Conservation (phyloP, 768 basidiomycete genomes). For the Amanita thiersii region DNA sequence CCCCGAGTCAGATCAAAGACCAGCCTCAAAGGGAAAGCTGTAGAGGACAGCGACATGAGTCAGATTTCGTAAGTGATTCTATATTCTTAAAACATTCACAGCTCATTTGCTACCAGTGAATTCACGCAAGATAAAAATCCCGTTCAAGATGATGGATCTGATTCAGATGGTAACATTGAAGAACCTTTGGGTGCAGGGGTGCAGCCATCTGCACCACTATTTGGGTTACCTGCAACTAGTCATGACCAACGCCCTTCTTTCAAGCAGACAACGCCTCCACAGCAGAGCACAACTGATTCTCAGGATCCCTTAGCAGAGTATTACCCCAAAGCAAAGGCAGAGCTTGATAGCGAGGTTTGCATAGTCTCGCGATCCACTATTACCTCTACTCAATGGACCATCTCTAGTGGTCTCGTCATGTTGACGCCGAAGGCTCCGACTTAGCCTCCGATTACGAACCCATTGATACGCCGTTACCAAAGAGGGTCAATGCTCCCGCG, state of each 20-base stretch:
- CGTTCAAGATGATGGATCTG: conserved; percentile 7
- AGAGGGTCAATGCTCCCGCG: conserved; percentile 10
- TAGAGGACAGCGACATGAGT: conserved; percentile 26
- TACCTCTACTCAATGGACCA: not conserved
- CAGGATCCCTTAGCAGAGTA: conserved; percentile 59
- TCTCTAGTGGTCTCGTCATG: conserved; percentile 26
- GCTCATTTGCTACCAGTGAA: conserved; percentile 16
- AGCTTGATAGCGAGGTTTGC: conserved; percentile 35
- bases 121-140: conserved; percentile 28
- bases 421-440: not conserved
- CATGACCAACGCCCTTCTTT: not conserved
- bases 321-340: conserved; percentile 48
- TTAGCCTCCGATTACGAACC: conserved; percentile 15
- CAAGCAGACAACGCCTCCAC: not conserved
- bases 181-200: conserved; percentile 4
- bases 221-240: conserved; percentile 5
- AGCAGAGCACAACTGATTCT: not conserved
- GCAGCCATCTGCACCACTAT: conserved; percentile 11
- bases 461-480: conserved; percentile 14
- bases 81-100: conserved; percentile 4
- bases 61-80: conserved; percentile 36
- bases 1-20: conserved; percentile 2
- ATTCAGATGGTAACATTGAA: conserved; percentile 13
- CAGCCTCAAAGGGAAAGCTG: conserved; percentile 21
- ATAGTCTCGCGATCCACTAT: conserved; percentile 3